phyloP scores from a whole-genome alignment of 306 rosid species.

The Vicia faba region DNA sequence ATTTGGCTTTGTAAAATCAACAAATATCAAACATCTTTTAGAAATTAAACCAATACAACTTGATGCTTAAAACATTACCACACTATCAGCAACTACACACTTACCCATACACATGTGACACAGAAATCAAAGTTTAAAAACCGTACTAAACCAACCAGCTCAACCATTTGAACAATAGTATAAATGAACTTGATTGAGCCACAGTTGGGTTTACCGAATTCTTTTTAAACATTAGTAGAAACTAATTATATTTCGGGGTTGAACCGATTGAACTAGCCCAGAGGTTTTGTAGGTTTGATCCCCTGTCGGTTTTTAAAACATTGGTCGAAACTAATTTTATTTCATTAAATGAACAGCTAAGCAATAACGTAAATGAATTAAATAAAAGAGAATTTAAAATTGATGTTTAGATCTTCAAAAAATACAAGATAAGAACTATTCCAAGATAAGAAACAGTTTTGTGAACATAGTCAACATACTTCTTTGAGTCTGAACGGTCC shows the following conservation, averaged over 20 bases:
- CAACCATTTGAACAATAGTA: background rate
- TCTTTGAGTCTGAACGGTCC: slow-evolving; percentile 80
- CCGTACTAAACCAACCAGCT: background rate
- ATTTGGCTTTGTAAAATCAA: slow-evolving; percentile 8
- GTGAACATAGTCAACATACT: slow-evolving; percentile 62
- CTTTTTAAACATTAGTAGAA: background rate
- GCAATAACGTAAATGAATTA: slow-evolving; percentile 8
- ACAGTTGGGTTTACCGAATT: background rate
- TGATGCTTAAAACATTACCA: background rate
- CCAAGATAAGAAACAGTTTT: slow-evolving; percentile 14
- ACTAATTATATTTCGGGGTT: background rate
- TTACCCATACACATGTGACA: slow-evolving; percentile 1
- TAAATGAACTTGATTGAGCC: background rate
- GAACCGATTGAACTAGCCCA: background rate
- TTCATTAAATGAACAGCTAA: slow-evolving; percentile 11
- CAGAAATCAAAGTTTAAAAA: background rate
- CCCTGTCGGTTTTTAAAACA: background rate
- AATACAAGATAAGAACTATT: background rate
- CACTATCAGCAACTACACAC: slow-evolving; percentile 23
- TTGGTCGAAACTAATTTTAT: background rate
- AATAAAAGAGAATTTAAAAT: background rate
- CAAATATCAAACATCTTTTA: background rate
- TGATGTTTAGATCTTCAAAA: slow-evolving; percentile 8
- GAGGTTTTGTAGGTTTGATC: background rate
- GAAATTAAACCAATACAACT: slow-evolving; percentile 1